phyloP scores from a whole-genome alignment of 2,329 filamentous ascomycete species.

The Ascochyta rabiei region DNA sequence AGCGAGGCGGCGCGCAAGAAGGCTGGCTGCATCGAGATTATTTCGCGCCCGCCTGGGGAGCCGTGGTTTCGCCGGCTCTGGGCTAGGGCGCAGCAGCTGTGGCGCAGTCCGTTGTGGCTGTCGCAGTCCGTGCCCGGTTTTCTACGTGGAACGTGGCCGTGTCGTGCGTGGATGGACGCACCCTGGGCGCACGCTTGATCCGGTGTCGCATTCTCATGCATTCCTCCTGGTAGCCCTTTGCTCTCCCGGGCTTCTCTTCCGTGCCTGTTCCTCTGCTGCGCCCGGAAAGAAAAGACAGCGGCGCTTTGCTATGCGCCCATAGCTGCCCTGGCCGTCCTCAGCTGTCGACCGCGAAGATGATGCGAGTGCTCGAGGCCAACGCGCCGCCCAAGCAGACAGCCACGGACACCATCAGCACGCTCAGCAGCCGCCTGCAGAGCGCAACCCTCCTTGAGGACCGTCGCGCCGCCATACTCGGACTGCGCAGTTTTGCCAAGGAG shows the following conservation, averaged over 20 bases:
- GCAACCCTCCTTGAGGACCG: conserved; percentile 94
- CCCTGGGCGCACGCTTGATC: not conserved
- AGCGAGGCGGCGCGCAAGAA: not conserved
- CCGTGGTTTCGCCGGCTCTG: conserved; percentile 25
- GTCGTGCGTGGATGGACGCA: not conserved
- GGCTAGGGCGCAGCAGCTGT: conserved; percentile 2
- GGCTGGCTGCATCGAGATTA: not conserved
- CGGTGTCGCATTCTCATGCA: conserved; percentile 1
- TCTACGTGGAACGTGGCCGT: conserved; percentile 28
- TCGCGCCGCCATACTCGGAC: conserved; percentile 86
- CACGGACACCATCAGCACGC: conserved; percentile 87
- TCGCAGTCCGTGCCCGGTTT: conserved; percentile 23
- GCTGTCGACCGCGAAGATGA: conserved; percentile 42
- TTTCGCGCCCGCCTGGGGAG: conserved; percentile 3
- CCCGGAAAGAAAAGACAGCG: no score
- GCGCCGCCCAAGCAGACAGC: conserved; percentile 96
- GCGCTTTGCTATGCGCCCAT: conserved; percentile 25
- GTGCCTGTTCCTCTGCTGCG: not conserved
- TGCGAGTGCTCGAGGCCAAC: conserved; percentile 67
- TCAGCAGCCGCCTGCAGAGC: conserved; percentile 85
- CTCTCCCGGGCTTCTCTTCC: not conserved
- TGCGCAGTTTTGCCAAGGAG: conserved; percentile 94
- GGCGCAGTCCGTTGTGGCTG: not conserved
- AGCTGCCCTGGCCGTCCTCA: conserved; percentile 4
- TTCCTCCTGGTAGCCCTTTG: not conserved